Evolutionary conservation across 2,329 filamentous ascomycete species (phyloP).

Genomic region (Colletotrichum sublineola): DNA sequence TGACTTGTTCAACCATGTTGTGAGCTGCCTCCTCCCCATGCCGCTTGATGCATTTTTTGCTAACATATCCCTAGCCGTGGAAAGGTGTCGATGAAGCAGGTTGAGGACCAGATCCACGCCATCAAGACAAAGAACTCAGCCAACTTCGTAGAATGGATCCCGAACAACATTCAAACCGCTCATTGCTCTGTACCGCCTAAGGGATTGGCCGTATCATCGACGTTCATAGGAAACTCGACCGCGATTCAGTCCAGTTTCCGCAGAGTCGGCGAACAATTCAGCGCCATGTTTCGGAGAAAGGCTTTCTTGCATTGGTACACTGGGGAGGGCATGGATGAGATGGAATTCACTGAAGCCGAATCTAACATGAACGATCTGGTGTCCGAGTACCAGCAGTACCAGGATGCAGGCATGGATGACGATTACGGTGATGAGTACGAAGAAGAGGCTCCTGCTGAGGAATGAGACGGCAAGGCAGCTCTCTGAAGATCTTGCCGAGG

Average conservation of each 20-base stretch:
- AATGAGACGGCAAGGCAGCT: neutral
- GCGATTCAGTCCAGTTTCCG: slow-evolving; percentile 99
- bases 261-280: slow-evolving; percentile 99
- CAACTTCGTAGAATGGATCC: slow-evolving; percentile 99
- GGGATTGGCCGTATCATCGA: slow-evolving; percentile 98
- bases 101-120: slow-evolving; percentile 99
- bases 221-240: slow-evolving; percentile 99
- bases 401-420: slow-evolving; percentile 97
- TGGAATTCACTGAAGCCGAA: slow-evolving; percentile 99
- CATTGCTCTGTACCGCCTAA: slow-evolving; percentile 98
- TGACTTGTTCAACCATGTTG: slow-evolving; percentile 99
- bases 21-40: slow-evolving; percentile 58
- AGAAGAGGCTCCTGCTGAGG: slow-evolving; percentile 82
- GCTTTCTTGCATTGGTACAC: slow-evolving; percentile 99
- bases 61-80: slow-evolving; percentile 75
- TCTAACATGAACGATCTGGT: slow-evolving; percentile 99
- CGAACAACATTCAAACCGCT: slow-evolving; percentile 99
- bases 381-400: slow-evolving; percentile 99
- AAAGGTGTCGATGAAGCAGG: slow-evolving; percentile 99
- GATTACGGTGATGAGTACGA: slow-evolving; percentile 90
- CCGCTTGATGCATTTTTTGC: neutral
- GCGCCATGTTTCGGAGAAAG: slow-evolving; percentile 99
- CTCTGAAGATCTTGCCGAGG: neutral
- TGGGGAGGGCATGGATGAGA: slow-evolving; percentile 99
- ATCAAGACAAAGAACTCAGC: slow-evolving; percentile 99